Percentiles rank a stretch among this genome's conserved stretches.
Conservation (phyloP, 2,329 filamentous ascomycete species). For the Diaporthe destruens region DNA sequence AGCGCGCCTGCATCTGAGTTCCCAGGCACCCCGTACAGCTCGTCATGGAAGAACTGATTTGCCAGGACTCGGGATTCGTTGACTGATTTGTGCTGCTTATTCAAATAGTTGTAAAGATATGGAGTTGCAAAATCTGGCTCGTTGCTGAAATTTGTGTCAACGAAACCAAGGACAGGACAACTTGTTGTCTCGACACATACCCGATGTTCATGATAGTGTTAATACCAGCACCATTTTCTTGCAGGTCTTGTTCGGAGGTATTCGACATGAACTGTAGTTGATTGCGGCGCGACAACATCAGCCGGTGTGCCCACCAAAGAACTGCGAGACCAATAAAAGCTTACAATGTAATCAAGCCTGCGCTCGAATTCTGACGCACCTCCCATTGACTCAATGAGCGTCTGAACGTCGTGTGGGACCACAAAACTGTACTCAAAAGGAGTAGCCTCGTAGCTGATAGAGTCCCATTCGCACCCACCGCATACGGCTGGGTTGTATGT, state of each 20-base stretch:
- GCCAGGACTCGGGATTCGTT: constrained; percentile 73
- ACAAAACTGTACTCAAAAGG: constrained; percentile 67
- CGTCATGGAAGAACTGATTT: constrained; percentile 71
- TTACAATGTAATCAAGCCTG: constrained; percentile 55
- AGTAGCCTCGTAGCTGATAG: constrained; percentile 64
- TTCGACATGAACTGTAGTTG: constrained; percentile 44
- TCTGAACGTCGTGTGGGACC: constrained; percentile 68
- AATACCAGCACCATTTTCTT: constrained; percentile 43
- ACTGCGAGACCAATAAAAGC: constrained; percentile 49
- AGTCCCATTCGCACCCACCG: constrained; percentile 67
- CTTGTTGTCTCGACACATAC: constrained; percentile 46
- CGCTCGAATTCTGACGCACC: constrained; percentile 64
- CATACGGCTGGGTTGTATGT: constrained; percentile 64
- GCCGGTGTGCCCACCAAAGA: background rate
- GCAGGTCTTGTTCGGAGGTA: constrained; percentile 43
- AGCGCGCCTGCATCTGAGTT: constrained; percentile 80
- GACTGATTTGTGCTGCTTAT: constrained; percentile 69
- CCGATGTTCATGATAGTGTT: constrained; percentile 46
- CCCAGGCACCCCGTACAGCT: constrained; percentile 71
- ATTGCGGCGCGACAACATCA: background rate
- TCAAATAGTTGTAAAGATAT: constrained; percentile 78
- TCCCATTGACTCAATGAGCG: constrained; percentile 64
- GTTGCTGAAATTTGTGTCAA: constrained; percentile 65
- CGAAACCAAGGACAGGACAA: constrained; percentile 56
- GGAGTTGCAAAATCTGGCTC: constrained; percentile 71